Conservation (phyloP, 257 asterid genomes). For the Petunia secreta region DNA sequence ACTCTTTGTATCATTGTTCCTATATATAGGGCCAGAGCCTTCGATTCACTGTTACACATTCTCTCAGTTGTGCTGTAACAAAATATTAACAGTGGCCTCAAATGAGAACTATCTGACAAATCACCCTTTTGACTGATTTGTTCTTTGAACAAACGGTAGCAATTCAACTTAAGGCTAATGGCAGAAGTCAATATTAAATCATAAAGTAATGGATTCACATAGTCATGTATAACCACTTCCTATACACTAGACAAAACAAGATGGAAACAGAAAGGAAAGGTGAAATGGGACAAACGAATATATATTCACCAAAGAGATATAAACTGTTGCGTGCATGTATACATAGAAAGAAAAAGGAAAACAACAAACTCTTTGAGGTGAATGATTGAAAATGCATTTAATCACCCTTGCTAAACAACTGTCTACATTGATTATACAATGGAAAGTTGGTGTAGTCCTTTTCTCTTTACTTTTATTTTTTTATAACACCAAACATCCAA, state of each 20-base stretch:
- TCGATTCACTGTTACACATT: too few relatives aligned
- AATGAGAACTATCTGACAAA: too few relatives aligned
- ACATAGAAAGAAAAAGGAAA: background rate
- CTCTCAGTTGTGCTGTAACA: too few relatives aligned
- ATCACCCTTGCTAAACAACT: constrained; percentile 9
- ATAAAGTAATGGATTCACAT: background rate
- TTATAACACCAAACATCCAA: constrained; percentile 17
- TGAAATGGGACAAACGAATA: background rate
- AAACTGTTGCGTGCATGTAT: too few relatives aligned
- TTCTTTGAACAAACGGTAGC: background rate
- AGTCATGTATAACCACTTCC: constrained; percentile 7
- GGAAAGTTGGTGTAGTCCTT: constrained; percentile 6
- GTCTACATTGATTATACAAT: constrained; percentile 23
- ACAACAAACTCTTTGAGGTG: background rate
- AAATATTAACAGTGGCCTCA: too few relatives aligned
- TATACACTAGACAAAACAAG: background rate
- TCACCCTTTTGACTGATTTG: background rate
- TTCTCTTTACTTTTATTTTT: background rate
- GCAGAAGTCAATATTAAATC: background rate
- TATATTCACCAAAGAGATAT: background rate
- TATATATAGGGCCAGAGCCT: too few relatives aligned
- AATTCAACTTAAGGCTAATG: background rate
- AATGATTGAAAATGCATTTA: constrained; percentile 21
- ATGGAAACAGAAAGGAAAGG: background rate
- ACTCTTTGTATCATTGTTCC: too few relatives aligned